Base-by-base conservation (phyloP, 1,139 yeast species). In the Zhuliangozyma blackwelliae region DNA sequence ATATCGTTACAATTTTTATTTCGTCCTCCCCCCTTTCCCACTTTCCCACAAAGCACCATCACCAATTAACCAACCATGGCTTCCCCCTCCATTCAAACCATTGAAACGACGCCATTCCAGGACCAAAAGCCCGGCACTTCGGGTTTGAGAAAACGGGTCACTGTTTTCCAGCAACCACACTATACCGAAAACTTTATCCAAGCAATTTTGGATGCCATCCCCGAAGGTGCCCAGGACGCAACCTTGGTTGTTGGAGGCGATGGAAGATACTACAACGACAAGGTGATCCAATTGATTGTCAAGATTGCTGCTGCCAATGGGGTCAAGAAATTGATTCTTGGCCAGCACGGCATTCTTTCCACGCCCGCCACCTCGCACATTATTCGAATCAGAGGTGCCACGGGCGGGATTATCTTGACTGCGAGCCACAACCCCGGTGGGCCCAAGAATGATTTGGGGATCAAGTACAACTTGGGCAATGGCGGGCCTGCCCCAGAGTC, bases 401-500 rank as follows among this genome's bases (percentile, higher is more conserved):
- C 97, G 7, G 98, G 98, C 45, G 98, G 97, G 43, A 89, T 92
- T 61, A 88, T 94, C 47, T 72, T 92, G 55, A 92, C 98, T 16
- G 98, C 98, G 4, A 85, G 96, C 27, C 98, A 92, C 64, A 92
- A 92, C 63, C 98, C 98, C n/a, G 98, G 98, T 59, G 97, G 97
- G 6, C 97, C 97, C 42, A 65, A 74, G 27, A 80, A 87, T 46
- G 98, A 92, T 58, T 77, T 90, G 61, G 98, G 98, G 41, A 92
- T 92, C 69, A 92, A 92, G 69, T 92, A 92, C 71, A 92, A 92
- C 63, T 72, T 94, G 62, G 79, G 87, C 45, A 90, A 92, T 55
- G 98, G 98, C 47, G 98, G 97, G 2, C 98, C 98, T 29, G 98
- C 98, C n/a, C 98, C 98, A 5, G 98, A 92, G 61, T 68, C 84